Base-by-base conservation (phyloP, 2,329 filamentous ascomycete species). In the Sporothrix humicola region DNA sequence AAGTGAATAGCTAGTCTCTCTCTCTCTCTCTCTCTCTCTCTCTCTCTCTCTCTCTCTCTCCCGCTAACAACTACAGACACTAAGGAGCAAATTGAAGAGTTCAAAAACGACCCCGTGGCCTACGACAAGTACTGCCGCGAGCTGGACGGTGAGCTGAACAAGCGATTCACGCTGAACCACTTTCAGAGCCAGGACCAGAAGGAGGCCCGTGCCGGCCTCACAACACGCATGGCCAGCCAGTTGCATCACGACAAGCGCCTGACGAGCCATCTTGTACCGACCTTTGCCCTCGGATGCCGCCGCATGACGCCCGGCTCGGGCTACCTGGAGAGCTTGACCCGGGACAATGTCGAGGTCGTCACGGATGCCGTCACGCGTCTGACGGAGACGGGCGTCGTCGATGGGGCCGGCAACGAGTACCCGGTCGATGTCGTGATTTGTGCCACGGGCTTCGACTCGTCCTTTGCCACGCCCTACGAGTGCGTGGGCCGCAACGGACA, bases 201-300 rank as follows among this genome's bases (percentile, higher is more conserved):
- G 3, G 15, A n/a, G 10, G 50, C 50, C 66, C 79, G 79, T 2
- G 74, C 82, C 71, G 23, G 23, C 23, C 79, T 81, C 15, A 87
- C 23, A 3, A 26, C 23, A 26, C 23, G 23, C 23, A 26, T 26
- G 23, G 23, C 23, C 23, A 56, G 17, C 23, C 44, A 48, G 44
- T 1, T 9, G 13, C 44, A 13, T 9, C 9, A 13, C 44, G 44
- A 48, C 44, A 48, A 48, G 44, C 50, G 23, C 23, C 23, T 69
- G 10, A 15, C 50, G 1, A 42, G n/a, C 48, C 48, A 69, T 8
- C 48, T 69, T 10, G n/a, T 69, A n/a, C 66, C 66, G 9, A 7
- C 10, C 12, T 69, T 69, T 46, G 66, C 66, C 50, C 48, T 54
- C 17, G 50, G 50, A 15, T 54, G 50, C 15, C 13, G 50, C 13